Conservation (phyloP, 164 flowering plant genomes). For the Magnolia sinica region DNA sequence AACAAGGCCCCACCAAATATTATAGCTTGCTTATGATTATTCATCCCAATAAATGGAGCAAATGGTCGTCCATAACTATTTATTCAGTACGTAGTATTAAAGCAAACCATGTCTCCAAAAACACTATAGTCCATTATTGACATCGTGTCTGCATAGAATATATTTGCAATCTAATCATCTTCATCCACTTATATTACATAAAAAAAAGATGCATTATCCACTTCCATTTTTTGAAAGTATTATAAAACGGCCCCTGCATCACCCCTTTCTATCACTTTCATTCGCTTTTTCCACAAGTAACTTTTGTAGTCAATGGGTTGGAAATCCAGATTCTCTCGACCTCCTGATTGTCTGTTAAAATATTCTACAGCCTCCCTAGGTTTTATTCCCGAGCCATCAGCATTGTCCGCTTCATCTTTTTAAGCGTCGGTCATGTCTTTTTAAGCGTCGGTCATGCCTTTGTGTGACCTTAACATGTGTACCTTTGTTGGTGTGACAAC, state of each 20-base stretch:
- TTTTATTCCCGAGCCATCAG: neutral
- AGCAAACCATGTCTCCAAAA: conserved; percentile 21
- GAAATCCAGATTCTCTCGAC: neutral
- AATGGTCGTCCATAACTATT: neutral
- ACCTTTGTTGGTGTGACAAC: neutral
- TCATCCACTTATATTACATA: conserved; percentile 16
- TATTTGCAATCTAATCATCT: conserved; percentile 10
- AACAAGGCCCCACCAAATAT: neutral
- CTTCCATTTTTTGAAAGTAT: conserved; percentile 8
- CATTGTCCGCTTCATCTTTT: no score
- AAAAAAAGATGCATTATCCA: conserved; percentile 13
- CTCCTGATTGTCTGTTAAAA: neutral
- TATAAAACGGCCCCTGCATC: conserved; percentile 2
- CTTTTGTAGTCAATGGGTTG: neutral
- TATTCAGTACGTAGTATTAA: neutral
- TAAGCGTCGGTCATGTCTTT: no score
- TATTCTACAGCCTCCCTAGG: neutral
- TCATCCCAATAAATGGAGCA: neutral
- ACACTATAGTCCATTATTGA: conserved; percentile 10
- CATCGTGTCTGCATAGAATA: conserved; percentile 19
- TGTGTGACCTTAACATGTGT: neutral
- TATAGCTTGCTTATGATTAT: neutral
- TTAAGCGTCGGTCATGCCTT: no score
- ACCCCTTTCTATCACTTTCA: neutral
- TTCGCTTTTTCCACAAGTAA: neutral